Conservation (phyloP, 1,284 basidiomycete species). For the Rhodotorula sp. region DNA sequence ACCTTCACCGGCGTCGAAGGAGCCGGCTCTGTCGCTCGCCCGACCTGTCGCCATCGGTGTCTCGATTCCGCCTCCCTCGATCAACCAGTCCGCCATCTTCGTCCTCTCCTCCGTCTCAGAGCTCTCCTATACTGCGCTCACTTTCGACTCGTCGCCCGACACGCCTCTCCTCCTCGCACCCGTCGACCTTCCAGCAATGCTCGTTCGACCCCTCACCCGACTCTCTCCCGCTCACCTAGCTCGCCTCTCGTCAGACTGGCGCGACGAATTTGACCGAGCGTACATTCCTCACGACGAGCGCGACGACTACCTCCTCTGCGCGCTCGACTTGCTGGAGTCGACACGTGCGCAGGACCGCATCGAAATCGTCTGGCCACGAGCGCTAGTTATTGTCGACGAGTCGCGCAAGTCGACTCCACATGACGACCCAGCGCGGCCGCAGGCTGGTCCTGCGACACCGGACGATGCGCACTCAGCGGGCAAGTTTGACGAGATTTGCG, state of each 20-base stretch:
- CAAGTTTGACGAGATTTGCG: no score
- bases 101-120: constrained; percentile 3
- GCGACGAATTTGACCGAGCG: neutral
- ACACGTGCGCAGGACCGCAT: neutral
- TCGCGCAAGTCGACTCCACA: constrained; percentile 2
- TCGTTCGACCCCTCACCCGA: neutral
- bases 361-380: constrained; percentile 32
- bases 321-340: constrained; percentile 7
- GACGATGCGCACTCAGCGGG: no score
- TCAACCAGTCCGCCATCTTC: neutral
- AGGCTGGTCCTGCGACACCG: no score
- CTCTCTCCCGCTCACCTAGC: neutral
- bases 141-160: constrained; percentile 2
- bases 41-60: neutral
- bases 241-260: neutral
- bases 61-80: neutral
- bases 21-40: neutral
- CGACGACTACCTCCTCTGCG: constrained; percentile 27
- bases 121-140: neutral
- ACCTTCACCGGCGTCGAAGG: neutral
- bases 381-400: constrained; percentile 31
- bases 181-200: constrained; percentile 7
- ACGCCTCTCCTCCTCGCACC: constrained; percentile 27
- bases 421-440: neutral
- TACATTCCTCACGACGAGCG: neutral